Evolutionary conservation across 2,329 filamentous ascomycete species (phyloP).

Genomic region (Fusarium beomiforme): DNA sequence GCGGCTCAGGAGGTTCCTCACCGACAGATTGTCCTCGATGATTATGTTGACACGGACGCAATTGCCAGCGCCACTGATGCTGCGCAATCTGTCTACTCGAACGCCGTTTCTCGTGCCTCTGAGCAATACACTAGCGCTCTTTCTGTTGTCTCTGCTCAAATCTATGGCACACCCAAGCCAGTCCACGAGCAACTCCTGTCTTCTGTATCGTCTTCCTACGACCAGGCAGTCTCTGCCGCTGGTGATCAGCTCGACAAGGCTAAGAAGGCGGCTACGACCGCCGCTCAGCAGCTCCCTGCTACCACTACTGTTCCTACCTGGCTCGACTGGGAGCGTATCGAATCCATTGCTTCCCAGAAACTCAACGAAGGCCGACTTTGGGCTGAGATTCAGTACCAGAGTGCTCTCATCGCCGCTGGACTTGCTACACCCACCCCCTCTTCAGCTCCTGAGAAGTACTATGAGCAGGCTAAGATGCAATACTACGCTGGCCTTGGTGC

Average conservation of each 20-base stretch:
- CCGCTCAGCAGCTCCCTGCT: slow-evolving; percentile 59
- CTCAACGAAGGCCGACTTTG: slow-evolving; percentile 75
- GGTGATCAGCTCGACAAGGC: slow-evolving; percentile 67
- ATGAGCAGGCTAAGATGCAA: slow-evolving; percentile 68
- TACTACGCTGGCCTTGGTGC: slow-evolving; percentile 84
- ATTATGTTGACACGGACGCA: slow-evolving; percentile 52
- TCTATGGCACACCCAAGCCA: slow-evolving; percentile 75
- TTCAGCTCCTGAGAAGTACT: slow-evolving; percentile 65
- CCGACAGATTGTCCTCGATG: slow-evolving; percentile 60
- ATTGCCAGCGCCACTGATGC: slow-evolving; percentile 53
- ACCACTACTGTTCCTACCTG: slow-evolving; percentile 53
- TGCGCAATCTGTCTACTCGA: slow-evolving; percentile 68
- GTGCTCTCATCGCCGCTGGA: slow-evolving; percentile 72
- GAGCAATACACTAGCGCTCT: slow-evolving; percentile 74
- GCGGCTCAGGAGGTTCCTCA: slow-evolving; percentile 61
- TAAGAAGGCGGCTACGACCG: slow-evolving; percentile 62
- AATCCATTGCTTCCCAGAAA: slow-evolving; percentile 75
- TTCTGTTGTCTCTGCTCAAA: slow-evolving; percentile 72
- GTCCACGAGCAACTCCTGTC: slow-evolving; percentile 75
- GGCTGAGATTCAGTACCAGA: slow-evolving; percentile 77
- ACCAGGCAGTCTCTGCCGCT: slow-evolving; percentile 70
- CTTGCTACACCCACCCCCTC: slow-evolving; percentile 63
- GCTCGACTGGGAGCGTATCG: slow-evolving; percentile 60
- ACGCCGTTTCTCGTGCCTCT: slow-evolving; percentile 72
- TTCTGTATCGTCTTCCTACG: slow-evolving; percentile 75